phyloP scores from a whole-genome alignment of 2,329 filamentous ascomycete species.

The Penicillium sp. region DNA sequence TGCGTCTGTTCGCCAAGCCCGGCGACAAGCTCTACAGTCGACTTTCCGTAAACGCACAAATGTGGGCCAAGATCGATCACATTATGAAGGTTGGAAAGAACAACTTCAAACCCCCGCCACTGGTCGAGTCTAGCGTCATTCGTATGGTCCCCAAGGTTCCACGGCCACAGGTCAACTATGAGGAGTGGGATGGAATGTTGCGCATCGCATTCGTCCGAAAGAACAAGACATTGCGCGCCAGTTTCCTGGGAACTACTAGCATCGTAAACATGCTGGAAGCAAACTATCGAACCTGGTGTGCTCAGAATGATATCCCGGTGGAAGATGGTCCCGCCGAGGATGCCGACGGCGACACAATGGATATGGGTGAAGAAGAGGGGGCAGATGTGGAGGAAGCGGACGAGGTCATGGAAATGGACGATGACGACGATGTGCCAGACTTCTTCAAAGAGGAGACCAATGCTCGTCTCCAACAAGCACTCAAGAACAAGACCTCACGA shows the following conservation, averaged over 20 bases:
- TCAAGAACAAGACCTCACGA: slow-evolving; percentile 52
- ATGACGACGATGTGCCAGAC: slow-evolving; percentile 69
- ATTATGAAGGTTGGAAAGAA: slow-evolving; percentile 94
- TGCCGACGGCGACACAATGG: slow-evolving; percentile 36
- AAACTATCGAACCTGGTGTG: slow-evolving; percentile 89
- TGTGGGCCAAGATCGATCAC: slow-evolving; percentile 72
- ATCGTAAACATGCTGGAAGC: slow-evolving; percentile 79
- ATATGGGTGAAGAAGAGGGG: slow-evolving; percentile 30
- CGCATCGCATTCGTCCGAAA: slow-evolving; percentile 81
- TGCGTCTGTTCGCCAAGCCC: slow-evolving; percentile 82
- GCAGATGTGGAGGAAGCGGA: slow-evolving; percentile 49
- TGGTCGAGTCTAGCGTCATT: slow-evolving; percentile 89
- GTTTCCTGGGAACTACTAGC: slow-evolving; percentile 76
- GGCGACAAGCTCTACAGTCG: slow-evolving; percentile 87
- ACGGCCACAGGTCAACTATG: slow-evolving; percentile 83
- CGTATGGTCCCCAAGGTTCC: slow-evolving; percentile 85
- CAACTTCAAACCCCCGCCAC: slow-evolving; percentile 93
- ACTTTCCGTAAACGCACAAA: slow-evolving; percentile 90
- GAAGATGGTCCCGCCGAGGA: slow-evolving; percentile 61
- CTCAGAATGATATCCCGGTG: slow-evolving; percentile 76
- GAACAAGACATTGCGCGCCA: slow-evolving; percentile 84
- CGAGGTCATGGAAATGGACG: slow-evolving; percentile 53
- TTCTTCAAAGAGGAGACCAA: slow-evolving; percentile 71
- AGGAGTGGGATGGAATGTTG: slow-evolving; percentile 91
- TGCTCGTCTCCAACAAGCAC: slow-evolving; percentile 40